A percentile compares a stretch with the other conserved stretches of the same genome.
These are phyloP conservation scores for Bipolaris zeicola DNA, from an alignment of 2,329 filamentous ascomycete species.

Conservation along the genomic window DNA sequence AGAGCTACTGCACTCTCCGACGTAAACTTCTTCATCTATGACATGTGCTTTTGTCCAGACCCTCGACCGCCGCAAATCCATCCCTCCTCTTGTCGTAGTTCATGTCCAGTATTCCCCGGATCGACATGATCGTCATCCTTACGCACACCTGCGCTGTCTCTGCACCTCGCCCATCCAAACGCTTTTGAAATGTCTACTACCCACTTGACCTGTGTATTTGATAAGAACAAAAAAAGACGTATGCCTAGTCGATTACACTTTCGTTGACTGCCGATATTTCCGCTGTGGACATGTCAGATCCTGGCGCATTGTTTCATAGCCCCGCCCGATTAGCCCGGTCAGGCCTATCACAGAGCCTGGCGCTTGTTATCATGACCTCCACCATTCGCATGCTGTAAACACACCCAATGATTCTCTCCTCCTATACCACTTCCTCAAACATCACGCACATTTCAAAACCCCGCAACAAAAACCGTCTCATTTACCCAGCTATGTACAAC, in stretches of 20 bases:
- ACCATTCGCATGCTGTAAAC: not conserved
- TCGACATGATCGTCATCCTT: conserved; percentile 24
- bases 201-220: too few relatives aligned
- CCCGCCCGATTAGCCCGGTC: not conserved
- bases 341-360: not conserved
- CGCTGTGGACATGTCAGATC: not conserved
- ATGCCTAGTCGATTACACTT: too few relatives aligned
- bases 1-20: conserved; percentile 13
- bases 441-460: too few relatives aligned
- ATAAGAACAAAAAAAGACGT: too few relatives aligned
- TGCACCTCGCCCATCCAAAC: too few relatives aligned
- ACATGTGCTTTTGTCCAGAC: conserved; percentile 11
- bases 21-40: conserved; percentile 16
- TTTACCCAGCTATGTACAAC: conserved; percentile 28
- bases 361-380: not conserved
- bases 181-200: too few relatives aligned
- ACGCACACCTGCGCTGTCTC: conserved; percentile 4
- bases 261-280: too few relatives aligned
- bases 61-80: not conserved
- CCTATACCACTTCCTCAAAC: not conserved
- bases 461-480: not conserved
- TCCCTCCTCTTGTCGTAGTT: conserved; percentile 1
- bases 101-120: conserved; percentile 9
- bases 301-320: not conserved
- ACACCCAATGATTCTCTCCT: not conserved